Evolutionary conservation across 345 rosid species (phyloP), one percentile per base, ranked within the genome.

Genomic region (Pistacia integerrima): DNA sequence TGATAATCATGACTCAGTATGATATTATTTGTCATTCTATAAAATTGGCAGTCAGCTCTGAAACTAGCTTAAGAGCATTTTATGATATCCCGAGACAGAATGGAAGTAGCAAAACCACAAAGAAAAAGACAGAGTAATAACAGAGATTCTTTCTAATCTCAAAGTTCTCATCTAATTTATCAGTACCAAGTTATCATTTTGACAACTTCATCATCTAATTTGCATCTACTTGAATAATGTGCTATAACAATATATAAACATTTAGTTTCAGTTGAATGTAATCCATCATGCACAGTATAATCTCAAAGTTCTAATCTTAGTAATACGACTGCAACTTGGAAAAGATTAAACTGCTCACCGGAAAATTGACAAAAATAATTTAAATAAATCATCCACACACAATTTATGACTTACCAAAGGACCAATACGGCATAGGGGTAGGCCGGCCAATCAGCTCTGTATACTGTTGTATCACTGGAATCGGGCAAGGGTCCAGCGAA

Each of bases 361-460:
- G 41, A 36, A 36, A 36, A 2, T 5, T 36, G 41, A 36, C 41
- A 36, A 36, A 36, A 62, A 5, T 18, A 62, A 62, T 14, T 0
- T 30, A 33, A 63, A 36, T 11, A 16, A 41, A 16, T 8, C 2
- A 18, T 63, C 17, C n/a, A 61, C 18, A 28, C 17, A 62, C 36
- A 2, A 41, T 8, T 41, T 41, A 41, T 0, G 13, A 63, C 0
- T 18, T 67, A 67, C 70, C 70, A 0, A 67, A 67, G 70, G 70
- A 67, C 70, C 70, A 67, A 67, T 67, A 67, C 5, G 70, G 70
- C 70, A 67, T 67, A 4, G 56, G 35, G 7, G 56, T 18, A 67
- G 70, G 70, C 70, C 70, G 55, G 22, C 70, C 70, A 12, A 67
- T 67, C 13, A 67, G 20, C 70, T 67, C 70, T 11, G 70, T 67